Evolutionary conservation across 2,329 filamentous ascomycete species (phyloP).

Genomic region (Fusarium robinianum): DNA sequence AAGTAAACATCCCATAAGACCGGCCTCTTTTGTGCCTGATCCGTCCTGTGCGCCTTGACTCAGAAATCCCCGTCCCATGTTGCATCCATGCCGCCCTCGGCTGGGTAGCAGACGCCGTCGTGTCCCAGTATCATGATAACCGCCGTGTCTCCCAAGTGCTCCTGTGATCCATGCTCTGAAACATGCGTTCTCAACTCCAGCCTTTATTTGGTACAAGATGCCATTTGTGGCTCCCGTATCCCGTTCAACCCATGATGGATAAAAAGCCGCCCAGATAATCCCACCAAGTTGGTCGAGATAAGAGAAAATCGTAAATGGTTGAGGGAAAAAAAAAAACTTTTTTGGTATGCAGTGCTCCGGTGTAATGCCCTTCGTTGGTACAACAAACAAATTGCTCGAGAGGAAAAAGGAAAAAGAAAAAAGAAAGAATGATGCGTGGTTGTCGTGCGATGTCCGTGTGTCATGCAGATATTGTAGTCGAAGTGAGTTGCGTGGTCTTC

Average conservation of each 20-base stretch:
- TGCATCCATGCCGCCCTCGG: constrained; percentile 21
- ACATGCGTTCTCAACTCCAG: constrained; percentile 39
- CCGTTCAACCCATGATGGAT: constrained; percentile 29
- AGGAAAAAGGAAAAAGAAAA: constrained; percentile 21
- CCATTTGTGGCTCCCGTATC: constrained; percentile 32
- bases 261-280: constrained; percentile 33
- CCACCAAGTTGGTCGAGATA: constrained; percentile 26
- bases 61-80: constrained; percentile 26
- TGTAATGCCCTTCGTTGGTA: constrained; percentile 53
- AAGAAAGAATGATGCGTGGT: constrained; percentile 30
- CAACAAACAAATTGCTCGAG: constrained; percentile 45
- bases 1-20: constrained; percentile 29
- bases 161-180: constrained; percentile 44
- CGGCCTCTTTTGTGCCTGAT: constrained; percentile 33
- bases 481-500: constrained; percentile 41
- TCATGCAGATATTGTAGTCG: constrained; percentile 28
- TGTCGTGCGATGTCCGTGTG: constrained; percentile 20
- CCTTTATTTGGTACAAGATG: constrained; percentile 41
- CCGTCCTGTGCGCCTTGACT: constrained; percentile 35
- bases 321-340: constrained; percentile 40
- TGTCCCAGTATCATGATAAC: constrained; percentile 42
- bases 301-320: constrained; percentile 31
- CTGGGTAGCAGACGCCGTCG: constrained; percentile 29
- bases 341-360: constrained; percentile 57
- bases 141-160: constrained; percentile 36